Evolutionary conservation across 495 filamentous ascomycete genomes (phyloP).

Genomic region (Margaritispora aquatica): DNA sequence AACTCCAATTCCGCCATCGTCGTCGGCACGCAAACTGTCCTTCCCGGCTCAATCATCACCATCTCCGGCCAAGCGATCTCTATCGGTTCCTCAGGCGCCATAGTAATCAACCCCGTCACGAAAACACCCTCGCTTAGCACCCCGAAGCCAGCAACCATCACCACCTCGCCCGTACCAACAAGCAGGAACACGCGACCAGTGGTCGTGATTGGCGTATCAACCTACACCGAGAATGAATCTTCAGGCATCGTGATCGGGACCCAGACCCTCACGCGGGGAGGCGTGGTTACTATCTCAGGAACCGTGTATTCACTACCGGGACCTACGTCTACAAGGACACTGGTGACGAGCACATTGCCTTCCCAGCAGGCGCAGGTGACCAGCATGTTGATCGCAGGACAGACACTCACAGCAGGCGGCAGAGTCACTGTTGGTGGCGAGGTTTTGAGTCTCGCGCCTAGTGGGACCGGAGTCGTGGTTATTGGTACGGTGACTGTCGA

Average conservation of each 20-base stretch:
- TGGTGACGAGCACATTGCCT: neutral
- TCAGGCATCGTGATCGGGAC: slow-evolving; percentile 15
- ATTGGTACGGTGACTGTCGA: slow-evolving; percentile 18
- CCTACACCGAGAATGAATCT: slow-evolving; percentile 1
- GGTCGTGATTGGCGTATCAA: slow-evolving; percentile 9
- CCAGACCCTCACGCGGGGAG: slow-evolving; percentile 15
- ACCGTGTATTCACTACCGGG: slow-evolving; percentile 6
- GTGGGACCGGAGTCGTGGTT: slow-evolving; percentile 16
- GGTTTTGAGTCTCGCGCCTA: slow-evolving; percentile 14
- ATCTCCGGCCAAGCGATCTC: slow-evolving; percentile 16
- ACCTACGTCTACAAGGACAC: slow-evolving; percentile 3
- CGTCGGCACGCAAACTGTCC: slow-evolving; percentile 15
- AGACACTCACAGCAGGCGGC: slow-evolving; percentile 22
- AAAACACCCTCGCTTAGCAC: neutral
- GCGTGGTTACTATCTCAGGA: slow-evolving; percentile 9
- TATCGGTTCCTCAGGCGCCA: slow-evolving; percentile 1
- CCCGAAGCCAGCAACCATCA: no score
- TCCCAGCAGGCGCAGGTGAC: neutral
- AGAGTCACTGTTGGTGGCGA: slow-evolving; percentile 20
- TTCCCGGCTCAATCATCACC: slow-evolving; percentile 12
- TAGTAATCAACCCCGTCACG: slow-evolving; percentile 12
- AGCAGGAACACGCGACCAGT: slow-evolving; percentile 1
- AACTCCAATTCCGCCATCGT: slow-evolving; percentile 7
- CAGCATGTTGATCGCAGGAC: slow-evolving; percentile 14
- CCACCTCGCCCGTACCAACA: neutral